These are phyloP conservation scores for Kodamaea derodonti DNA, from an alignment of 1,139 yeast genomes.

Conservation along the genomic window DNA sequence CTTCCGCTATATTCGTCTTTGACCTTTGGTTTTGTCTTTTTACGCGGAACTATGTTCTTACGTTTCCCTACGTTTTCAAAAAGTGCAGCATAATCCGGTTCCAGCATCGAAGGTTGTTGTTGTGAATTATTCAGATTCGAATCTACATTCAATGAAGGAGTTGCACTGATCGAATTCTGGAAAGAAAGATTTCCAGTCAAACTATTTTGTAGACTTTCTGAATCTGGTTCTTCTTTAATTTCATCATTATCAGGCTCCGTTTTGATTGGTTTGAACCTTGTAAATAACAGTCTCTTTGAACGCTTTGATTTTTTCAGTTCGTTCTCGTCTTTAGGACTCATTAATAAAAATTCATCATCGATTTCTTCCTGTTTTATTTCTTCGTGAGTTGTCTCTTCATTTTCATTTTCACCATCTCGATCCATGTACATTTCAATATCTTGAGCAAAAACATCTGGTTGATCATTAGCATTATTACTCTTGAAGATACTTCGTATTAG, in stretches of 20 bases:
- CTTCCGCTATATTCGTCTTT: constrained; percentile 5
- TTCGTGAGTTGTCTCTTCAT: too few species aligned
- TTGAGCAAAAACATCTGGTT: constrained; percentile 4
- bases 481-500: constrained; percentile 43
- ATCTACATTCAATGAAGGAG: constrained; percentile 19
- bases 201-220: constrained; percentile 10
- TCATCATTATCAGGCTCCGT: constrained; percentile 12
- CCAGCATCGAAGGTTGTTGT: constrained; percentile 11
- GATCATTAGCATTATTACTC: constrained; percentile 13
- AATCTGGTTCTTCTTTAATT: constrained; percentile 6
- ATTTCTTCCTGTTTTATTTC: constrained; percentile 1
- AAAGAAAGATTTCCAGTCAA: constrained; percentile 10
- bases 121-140: constrained; percentile 10
- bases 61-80: constrained; percentile 46
- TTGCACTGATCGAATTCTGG: constrained; percentile 20
- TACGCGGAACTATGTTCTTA: constrained; percentile 28
- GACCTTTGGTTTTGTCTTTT: constrained; percentile 15
- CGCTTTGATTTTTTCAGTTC: constrained; percentile 27
- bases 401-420: constrained; percentile 4
- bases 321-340: constrained; percentile 6
- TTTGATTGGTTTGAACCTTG: constrained; percentile 36
- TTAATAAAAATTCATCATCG: constrained; percentile 16
- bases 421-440: constrained; percentile 1
- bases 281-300: constrained; percentile 37
- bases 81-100: constrained; percentile 45